These are phyloP conservation scores for Elsinoe fawcettii DNA, from an alignment of 2,329 filamentous ascomycete genomes.

Conservation along the genomic window DNA sequence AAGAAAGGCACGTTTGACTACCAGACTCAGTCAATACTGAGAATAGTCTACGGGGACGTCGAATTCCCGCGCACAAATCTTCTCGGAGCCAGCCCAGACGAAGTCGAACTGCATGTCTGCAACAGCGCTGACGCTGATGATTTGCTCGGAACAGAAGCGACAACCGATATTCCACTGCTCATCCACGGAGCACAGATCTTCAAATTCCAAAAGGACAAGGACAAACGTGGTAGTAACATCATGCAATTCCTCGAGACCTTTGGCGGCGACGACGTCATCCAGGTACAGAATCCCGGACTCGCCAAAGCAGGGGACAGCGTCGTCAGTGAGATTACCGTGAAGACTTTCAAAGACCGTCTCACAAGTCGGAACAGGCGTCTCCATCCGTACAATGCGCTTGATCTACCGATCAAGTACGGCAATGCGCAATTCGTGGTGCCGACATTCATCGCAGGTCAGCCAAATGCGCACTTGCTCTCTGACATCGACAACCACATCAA, in stretches of 20 bases:
- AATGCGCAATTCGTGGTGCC: neutral
- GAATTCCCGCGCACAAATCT: neutral
- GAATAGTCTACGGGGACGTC: neutral
- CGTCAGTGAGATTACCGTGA: neutral
- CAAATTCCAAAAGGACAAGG: neutral
- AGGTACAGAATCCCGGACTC: neutral
- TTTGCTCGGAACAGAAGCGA: neutral
- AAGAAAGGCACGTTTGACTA: neutral
- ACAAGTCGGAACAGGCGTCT: neutral
- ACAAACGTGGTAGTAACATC: neutral
- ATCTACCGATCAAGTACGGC: neutral
- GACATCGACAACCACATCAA: conserved; percentile 10
- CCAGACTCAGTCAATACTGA: neutral
- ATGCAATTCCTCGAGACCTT: neutral
- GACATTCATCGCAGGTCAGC: neutral
- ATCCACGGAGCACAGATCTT: neutral
- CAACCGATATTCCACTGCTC: neutral
- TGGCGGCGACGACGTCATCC: neutral
- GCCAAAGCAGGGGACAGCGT: too few relatives aligned
- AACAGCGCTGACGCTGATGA: neutral
- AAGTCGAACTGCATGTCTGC: neutral
- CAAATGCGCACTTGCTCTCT: neutral
- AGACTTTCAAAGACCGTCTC: neutral
- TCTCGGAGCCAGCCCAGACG: neutral
- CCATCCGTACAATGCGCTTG: conserved; percentile 1